Percentiles rank a stretch among this genome's conserved stretches.
These are phyloP conservation scores for Marvania coccoides DNA, from an alignment of 139 green algal species.

Conservation along the genomic window DNA sequence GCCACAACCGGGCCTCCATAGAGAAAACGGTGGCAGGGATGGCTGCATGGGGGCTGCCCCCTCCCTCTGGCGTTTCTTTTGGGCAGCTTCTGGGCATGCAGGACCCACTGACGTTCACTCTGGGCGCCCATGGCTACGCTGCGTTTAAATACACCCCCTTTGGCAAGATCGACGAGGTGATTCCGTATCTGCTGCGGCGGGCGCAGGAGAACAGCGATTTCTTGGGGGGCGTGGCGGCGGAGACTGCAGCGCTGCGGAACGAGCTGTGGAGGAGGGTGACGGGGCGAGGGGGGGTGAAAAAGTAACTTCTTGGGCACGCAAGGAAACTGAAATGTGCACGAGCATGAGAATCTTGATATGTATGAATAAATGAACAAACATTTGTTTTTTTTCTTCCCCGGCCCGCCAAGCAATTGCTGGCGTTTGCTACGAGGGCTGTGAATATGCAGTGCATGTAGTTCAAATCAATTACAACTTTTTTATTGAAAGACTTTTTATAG, in stretches of 20 bases:
- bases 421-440: not conserved
- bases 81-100: constrained; percentile 88
- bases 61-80: constrained; percentile 64
- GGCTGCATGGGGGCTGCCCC: constrained; percentile 41
- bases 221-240: constrained; percentile 25
- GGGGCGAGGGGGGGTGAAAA: too few species aligned
- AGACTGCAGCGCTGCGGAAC: constrained; percentile 6
- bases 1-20: constrained; percentile 66
- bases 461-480: too few species aligned
- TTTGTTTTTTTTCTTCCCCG: not conserved
- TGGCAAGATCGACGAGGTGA: constrained; percentile 58
- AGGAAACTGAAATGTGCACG: not conserved
- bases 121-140: constrained; percentile 48
- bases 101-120: constrained; percentile 72
- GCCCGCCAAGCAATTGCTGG: not conserved
- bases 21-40: constrained; percentile 57
- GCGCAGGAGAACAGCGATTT: constrained; percentile 68
- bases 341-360: not conserved
- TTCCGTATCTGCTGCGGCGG: constrained; percentile 68
- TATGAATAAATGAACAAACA: not conserved
- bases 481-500: too few species aligned
- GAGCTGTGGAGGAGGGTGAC: constrained; percentile 11
- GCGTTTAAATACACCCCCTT: constrained; percentile 81
- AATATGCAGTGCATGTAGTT: not conserved
- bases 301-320: not conserved